A percentile compares a stretch with the other conserved stretches of the same genome.
Evolutionary conservation across 805 yeast genomes (phyloP).

Genomic region (Wickerhamomyces sydowiorum): DNA sequence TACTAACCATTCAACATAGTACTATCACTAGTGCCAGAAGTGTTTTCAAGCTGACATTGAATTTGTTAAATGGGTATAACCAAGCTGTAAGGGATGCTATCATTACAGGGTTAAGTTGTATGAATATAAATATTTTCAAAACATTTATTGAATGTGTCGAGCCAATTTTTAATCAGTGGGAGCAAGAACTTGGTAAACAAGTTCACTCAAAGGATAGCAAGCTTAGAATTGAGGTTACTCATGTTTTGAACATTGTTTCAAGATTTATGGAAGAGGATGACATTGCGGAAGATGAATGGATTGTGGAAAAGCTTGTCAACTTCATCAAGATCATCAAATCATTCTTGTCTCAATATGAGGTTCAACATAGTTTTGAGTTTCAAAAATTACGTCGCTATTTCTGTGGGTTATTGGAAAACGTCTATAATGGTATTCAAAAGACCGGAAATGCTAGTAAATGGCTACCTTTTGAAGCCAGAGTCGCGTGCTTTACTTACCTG

Average conservation of each 20-base stretch:
- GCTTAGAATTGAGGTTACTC: conserved; percentile 70
- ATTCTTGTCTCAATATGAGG: conserved; percentile 47
- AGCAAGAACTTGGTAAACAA: conserved; percentile 35
- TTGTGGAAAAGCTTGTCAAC: conserved; percentile 54
- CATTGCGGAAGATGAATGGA: conserved; percentile 61
- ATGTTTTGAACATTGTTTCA: conserved; percentile 66
- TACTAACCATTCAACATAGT: conserved; percentile 80
- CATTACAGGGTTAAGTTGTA: conserved; percentile 82
- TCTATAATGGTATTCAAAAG: conserved; percentile 51
- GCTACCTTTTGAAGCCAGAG: conserved; percentile 83
- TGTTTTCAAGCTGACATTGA: conserved; percentile 81
- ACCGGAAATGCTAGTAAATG: conserved; percentile 40
- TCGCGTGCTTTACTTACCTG: conserved; percentile 72
- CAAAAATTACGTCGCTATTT: conserved; percentile 80
- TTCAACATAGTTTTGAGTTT: conserved; percentile 62
- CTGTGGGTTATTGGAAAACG: conserved; percentile 72
- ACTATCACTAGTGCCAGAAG: conserved; percentile 90
- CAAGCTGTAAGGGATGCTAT: conserved; percentile 75
- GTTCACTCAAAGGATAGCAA: conserved; percentile 32
- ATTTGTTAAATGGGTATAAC: conserved; percentile 68
- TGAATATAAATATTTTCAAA: conserved; percentile 83
- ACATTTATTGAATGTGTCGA: conserved; percentile 76
- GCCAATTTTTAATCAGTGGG: conserved; percentile 51
- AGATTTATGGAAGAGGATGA: conserved; percentile 47
- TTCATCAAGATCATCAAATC: conserved; percentile 58